These are phyloP conservation scores for Coniferiporia sulphurascens DNA, from an alignment of 1,284 basidiomycete species.

Conservation along the genomic window DNA sequence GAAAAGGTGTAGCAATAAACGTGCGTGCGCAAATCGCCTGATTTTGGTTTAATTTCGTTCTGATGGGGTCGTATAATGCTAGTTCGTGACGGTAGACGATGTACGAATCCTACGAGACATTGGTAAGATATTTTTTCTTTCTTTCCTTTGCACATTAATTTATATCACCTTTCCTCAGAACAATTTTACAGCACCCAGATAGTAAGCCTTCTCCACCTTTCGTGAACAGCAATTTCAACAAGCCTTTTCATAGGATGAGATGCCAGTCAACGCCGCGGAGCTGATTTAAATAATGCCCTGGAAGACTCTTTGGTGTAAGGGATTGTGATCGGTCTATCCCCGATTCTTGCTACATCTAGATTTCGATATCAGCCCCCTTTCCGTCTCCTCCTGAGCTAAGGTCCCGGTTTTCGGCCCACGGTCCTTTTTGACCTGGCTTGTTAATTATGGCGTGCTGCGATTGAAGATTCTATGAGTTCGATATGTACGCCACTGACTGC, in stretches of 20 bases:
- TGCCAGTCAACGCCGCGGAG: conserved; percentile 90
- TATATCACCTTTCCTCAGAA: conserved; percentile 39
- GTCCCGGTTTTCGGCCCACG: not conserved
- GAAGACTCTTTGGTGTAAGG: not conserved
- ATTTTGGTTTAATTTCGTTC: not conserved
- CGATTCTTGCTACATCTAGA: not conserved
- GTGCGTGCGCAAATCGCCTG: conserved; percentile 39
- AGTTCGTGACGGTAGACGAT: conserved; percentile 92
- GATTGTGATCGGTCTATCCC: not conserved
- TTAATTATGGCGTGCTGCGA: not conserved
- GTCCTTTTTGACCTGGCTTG: not conserved
- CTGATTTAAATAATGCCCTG: conserved; percentile 49
- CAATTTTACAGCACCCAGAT: conserved; percentile 89
- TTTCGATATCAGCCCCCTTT: not conserved
- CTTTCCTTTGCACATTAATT: conserved; percentile 19
- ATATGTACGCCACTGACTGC: not conserved
- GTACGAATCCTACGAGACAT: conserved; percentile 89
- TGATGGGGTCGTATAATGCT: conserved; percentile 15
- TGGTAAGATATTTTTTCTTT: conserved; percentile 39
- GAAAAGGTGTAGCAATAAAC: conserved; percentile 92
- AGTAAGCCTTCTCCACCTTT: conserved; percentile 38
- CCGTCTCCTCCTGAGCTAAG: not conserved
- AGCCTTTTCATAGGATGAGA: conserved; percentile 67
- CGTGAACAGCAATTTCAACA: conserved; percentile 18
- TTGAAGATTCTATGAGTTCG: not conserved